phyloP scores from a whole-genome alignment of 2,329 filamentous ascomycete species.

The Calonectria hongkongensis region DNA sequence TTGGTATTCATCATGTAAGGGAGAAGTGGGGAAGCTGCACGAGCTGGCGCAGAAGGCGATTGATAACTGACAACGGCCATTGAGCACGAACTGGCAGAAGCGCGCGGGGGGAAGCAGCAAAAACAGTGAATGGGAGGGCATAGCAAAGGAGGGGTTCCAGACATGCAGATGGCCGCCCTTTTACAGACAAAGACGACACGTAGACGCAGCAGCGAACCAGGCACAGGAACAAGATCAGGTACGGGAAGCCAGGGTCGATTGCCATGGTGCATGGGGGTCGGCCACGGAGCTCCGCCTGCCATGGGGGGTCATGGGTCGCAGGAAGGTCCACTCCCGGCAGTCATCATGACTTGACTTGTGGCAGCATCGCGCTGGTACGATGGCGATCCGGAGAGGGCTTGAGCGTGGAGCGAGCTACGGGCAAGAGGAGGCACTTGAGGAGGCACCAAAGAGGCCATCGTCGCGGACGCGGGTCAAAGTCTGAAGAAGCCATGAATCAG shows the following conservation, averaged over 20 bases:
- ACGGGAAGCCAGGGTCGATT: slow-evolving; percentile 41
- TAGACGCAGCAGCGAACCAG: slow-evolving; percentile 37
- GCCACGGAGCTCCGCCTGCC: slow-evolving; percentile 8
- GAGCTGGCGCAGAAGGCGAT: slow-evolving; percentile 21
- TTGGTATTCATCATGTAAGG: slow-evolving; percentile 50
- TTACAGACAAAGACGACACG: slow-evolving; percentile 45
- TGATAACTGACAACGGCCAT: slow-evolving; percentile 23
- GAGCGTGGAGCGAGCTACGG: slow-evolving; percentile 11
- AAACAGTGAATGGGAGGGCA: slow-evolving; percentile 31
- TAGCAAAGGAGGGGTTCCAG: slow-evolving; percentile 37
- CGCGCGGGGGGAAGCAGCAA: slow-evolving; percentile 22
- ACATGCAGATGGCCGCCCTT: slow-evolving; percentile 52
- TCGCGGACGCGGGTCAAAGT: slow-evolving; percentile 15
- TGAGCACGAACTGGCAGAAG: slow-evolving; percentile 5
- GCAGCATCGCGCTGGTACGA: slow-evolving; percentile 54
- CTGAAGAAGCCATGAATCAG: slow-evolving; percentile 12
- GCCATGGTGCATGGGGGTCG: slow-evolving; percentile 48
- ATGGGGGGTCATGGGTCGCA: slow-evolving; percentile 43
- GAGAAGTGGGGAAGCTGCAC: slow-evolving; percentile 43
- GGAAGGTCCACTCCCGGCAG: slow-evolving; percentile 43
- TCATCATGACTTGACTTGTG: slow-evolving; percentile 41
- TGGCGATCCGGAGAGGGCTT: slow-evolving; percentile 29
- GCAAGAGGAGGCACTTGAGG: neutral
- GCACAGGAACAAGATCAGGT: slow-evolving; percentile 44
- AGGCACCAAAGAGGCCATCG: neutral